A percentile compares a stretch with the other conserved stretches of the same genome.
Conservation (phyloP, 768 basidiomycete genomes). For the Rhodotorula sphaerocarpa region DNA sequence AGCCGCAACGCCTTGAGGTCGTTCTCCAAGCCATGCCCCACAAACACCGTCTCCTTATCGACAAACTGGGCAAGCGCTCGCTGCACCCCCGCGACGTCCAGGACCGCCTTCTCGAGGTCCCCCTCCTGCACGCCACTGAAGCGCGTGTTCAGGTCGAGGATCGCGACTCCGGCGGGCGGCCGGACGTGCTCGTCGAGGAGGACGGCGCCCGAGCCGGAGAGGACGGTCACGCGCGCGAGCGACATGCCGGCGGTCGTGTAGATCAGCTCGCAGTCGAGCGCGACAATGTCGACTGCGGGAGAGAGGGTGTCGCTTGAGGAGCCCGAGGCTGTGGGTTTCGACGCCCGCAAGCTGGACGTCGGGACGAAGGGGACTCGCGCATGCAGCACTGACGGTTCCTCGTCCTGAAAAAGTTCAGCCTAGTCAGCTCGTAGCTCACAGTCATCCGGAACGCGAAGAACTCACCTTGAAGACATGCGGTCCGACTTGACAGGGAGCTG, state of each 20-base stretch:
- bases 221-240: slow-evolving; percentile 79
- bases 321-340: no score
- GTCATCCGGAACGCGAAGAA: no score
- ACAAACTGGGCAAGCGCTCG: slow-evolving; percentile 63
- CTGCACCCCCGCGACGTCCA: slow-evolving; percentile 61
- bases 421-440: neutral
- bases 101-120: slow-evolving; percentile 49
- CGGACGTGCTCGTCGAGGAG: slow-evolving; percentile 74
- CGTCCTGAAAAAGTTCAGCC: slow-evolving; percentile 47
- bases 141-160: slow-evolving; percentile 82
- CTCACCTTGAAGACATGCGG: slow-evolving; percentile 72
- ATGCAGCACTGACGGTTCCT: slow-evolving; percentile 58
- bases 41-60: slow-evolving; percentile 69
- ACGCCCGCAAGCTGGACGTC: slow-evolving; percentile 38
- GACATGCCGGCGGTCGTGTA: slow-evolving; percentile 88
- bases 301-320: slow-evolving; percentile 30
- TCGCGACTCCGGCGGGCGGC: slow-evolving; percentile 5
- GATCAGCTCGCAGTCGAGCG: slow-evolving; percentile 94
- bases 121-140: slow-evolving; percentile 41
- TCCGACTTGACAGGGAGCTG: slow-evolving; percentile 61
- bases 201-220: slow-evolving; percentile 52
- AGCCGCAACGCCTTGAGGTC: slow-evolving; percentile 84
- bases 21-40: slow-evolving; percentile 88
- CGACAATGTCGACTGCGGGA: slow-evolving; percentile 63
- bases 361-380: slow-evolving; percentile 64